These are phyloP conservation scores for Sugiyamaella marilandica DNA, from an alignment of 805 yeast species.

Conservation along the genomic window DNA sequence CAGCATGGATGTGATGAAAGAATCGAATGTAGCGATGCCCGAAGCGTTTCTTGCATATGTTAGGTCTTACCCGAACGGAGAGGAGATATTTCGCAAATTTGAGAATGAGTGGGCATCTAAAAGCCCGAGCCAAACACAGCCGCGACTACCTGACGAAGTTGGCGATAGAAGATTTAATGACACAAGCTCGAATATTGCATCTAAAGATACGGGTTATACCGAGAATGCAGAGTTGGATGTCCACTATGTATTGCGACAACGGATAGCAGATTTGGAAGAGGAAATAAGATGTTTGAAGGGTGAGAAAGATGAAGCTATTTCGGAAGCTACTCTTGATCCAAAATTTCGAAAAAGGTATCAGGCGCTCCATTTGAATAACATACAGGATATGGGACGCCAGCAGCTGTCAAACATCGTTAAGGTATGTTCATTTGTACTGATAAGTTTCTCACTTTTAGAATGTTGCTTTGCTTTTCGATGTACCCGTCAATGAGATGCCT, in stretches of 20 bases:
- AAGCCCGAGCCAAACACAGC: too few relatives aligned
- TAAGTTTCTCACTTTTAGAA: slow-evolving; percentile 5
- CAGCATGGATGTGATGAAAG: neutral
- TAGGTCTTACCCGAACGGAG: slow-evolving; percentile 5
- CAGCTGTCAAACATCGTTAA: slow-evolving; percentile 17
- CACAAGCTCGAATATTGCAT: too few relatives aligned
- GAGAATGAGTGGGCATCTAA: slow-evolving; percentile 1
- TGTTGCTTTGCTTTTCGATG: slow-evolving; percentile 12
- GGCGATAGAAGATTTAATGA: too few relatives aligned
- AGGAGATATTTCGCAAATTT: slow-evolving; percentile 3
- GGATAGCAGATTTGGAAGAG: neutral
- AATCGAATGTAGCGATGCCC: neutral
- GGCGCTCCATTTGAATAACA: slow-evolving; percentile 13
- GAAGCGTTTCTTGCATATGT: slow-evolving; percentile 7
- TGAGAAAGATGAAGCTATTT: neutral
- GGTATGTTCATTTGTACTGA: neutral
- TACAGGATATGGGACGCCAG: slow-evolving; percentile 9
- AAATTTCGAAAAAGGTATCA: slow-evolving; percentile 3
- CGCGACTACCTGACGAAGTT: too few relatives aligned
- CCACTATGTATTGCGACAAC: neutral
- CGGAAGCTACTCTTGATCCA: neutral
- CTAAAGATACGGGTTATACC: too few relatives aligned
- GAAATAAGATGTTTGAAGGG: neutral
- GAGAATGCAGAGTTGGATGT: too few relatives aligned
- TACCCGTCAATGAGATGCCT: slow-evolving; percentile 11